phyloP scores from a whole-genome alignment of 495 filamentous ascomycete genomes.

The Oidiodendron maius region DNA sequence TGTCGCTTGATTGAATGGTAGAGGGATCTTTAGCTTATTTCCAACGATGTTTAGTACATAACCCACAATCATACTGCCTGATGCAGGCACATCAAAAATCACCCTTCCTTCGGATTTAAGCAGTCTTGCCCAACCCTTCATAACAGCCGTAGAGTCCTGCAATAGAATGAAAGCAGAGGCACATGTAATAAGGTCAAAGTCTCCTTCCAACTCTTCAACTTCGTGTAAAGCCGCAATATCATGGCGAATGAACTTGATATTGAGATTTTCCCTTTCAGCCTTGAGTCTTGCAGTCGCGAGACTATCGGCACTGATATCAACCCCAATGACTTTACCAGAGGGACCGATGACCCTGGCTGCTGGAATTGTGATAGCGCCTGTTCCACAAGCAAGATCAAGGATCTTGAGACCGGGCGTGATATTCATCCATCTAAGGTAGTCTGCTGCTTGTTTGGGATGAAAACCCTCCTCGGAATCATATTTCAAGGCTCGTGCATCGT shows the following conservation, averaged over 20 bases:
- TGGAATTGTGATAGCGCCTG: conserved; percentile 32
- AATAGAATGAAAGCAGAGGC: conserved; percentile 31
- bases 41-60: conserved; percentile 19
- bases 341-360: conserved; percentile 27
- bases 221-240: conserved; percentile 30
- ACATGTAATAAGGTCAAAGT: no score
- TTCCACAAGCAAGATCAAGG: conserved; percentile 41
- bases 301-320: conserved; percentile 36
- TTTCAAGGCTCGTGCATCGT: not conserved
- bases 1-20: conserved; percentile 12
- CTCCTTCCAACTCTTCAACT: conserved; percentile 5
- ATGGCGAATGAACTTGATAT: conserved; percentile 27
- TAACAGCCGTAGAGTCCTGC: conserved; percentile 23
- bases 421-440: conserved; percentile 16
- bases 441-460: conserved; percentile 8
- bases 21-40: conserved; percentile 9
- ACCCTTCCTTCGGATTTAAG: conserved; percentile 30
- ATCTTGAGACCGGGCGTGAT: conserved; percentile 27
- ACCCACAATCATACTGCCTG: conserved; percentile 13
- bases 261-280: conserved; percentile 16
- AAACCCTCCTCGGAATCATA: conserved; percentile 10
- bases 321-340: conserved; percentile 30
- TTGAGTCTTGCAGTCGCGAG: conserved; percentile 27
- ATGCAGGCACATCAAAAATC: conserved; percentile 23
- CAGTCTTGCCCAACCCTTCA: conserved; percentile 28